Evolutionary conservation across 2,329 filamentous ascomycete genomes (phyloP).

Genomic region (Alternaria sp.): DNA sequence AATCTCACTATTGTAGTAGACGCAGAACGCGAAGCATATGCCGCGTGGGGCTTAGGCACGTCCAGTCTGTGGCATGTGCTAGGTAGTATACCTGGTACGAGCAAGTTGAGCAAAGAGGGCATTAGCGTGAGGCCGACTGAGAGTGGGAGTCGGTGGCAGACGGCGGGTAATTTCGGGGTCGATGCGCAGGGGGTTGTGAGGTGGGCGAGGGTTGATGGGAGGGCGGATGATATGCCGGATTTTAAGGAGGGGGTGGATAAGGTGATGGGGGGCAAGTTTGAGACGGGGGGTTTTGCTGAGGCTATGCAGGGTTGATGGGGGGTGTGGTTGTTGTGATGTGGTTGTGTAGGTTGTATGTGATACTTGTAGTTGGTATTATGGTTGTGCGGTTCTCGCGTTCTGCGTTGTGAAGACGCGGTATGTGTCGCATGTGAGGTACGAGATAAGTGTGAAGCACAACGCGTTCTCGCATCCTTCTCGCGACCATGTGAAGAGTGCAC

Average conservation of each 20-base stretch:
- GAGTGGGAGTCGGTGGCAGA: constrained; percentile 74
- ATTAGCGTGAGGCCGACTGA: constrained; percentile 71
- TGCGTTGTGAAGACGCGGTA: neutral
- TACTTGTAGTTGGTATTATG: neutral
- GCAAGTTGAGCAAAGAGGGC: constrained; percentile 65
- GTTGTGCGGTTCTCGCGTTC: neutral
- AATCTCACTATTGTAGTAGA: constrained; percentile 68
- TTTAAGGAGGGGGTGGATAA: constrained; percentile 56
- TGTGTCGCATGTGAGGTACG: neutral
- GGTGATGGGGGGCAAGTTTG: constrained; percentile 1
- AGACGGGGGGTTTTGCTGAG: neutral
- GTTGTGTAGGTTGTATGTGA: neutral
- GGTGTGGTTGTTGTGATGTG: neutral
- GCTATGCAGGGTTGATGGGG: neutral
- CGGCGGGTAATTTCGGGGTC: constrained; percentile 68
- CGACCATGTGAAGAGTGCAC: neutral
- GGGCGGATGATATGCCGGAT: constrained; percentile 62
- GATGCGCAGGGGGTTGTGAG: constrained; percentile 60
- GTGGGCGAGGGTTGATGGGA: constrained; percentile 58
- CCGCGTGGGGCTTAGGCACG: constrained; percentile 69
- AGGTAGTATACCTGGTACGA: constrained; percentile 62
- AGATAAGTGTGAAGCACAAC: neutral
- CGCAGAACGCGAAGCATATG: constrained; percentile 65
- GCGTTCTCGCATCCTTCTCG: neutral
- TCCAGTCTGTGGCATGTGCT: constrained; percentile 68